Conservation (phyloP, 176 grass and related monocot genomes). For the Rhynchospora breviuscula region DNA sequence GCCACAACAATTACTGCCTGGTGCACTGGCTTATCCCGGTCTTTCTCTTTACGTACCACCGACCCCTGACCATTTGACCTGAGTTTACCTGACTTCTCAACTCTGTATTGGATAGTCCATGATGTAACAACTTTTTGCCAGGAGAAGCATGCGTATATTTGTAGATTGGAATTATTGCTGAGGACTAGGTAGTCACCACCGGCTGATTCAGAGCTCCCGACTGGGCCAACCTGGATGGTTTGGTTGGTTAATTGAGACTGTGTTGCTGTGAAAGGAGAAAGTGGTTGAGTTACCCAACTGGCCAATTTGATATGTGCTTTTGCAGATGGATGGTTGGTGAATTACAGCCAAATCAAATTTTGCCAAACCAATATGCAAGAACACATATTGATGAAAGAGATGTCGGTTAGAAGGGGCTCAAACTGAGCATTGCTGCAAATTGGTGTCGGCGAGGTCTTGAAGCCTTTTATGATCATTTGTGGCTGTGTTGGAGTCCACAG, state of each 20-base stretch:
- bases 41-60: no score
- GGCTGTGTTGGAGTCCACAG: neutral
- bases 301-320: constrained; percentile 6
- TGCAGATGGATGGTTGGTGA: constrained; percentile 38
- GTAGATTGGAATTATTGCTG: constrained; percentile 52
- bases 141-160: constrained; percentile 18
- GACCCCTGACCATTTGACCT: neutral
- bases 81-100: constrained; percentile 50
- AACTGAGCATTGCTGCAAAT: constrained; percentile 25
- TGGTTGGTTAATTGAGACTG: constrained; percentile 23
- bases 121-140: constrained; percentile 32
- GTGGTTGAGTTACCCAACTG: constrained; percentile 33
- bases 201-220: no score
- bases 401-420: constrained; percentile 43
- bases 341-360: constrained; percentile 51
- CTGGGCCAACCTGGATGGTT: neutral
- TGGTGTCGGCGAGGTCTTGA: constrained; percentile 29
- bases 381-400: no score
- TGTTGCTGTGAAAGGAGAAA: constrained; percentile 37
- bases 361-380: constrained; percentile 36
- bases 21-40: no score
- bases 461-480: constrained; percentile 28
- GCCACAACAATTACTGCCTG: no score
- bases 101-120: constrained; percentile 36
- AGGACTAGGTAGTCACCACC: constrained; percentile 40